Evolutionary conservation across 306 rosid genomes (phyloP).

Genomic region (Ormosia emarginata): DNA sequence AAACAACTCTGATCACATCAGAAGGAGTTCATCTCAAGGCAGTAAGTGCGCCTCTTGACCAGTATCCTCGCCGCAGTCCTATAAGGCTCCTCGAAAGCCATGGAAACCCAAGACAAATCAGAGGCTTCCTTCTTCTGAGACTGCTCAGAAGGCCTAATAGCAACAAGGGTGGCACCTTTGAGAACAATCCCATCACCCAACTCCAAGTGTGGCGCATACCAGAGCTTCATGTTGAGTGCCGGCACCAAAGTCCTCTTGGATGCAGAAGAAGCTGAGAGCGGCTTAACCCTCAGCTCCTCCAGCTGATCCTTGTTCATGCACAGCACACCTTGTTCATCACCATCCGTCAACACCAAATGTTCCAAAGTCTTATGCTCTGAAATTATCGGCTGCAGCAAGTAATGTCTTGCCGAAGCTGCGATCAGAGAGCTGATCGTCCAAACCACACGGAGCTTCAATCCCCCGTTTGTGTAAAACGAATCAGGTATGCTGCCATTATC

Average conservation of each 20-base stretch:
- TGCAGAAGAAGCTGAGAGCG: conserved; percentile 84
- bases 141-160: conserved; percentile 79
- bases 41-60: conserved; percentile 90
- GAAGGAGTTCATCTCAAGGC: conserved; percentile 98
- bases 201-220: conserved; percentile 89
- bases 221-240: conserved; percentile 88
- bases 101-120: conserved; percentile 85
- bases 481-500: conserved; percentile 94
- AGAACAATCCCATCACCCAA: conserved; percentile 71
- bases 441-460: conserved; percentile 76
- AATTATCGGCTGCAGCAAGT: conserved; percentile 81
- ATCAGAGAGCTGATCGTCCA: conserved; percentile 96
- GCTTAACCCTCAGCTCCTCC: conserved; percentile 96
- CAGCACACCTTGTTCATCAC: conserved; percentile 83
- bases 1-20: conserved; percentile 29
- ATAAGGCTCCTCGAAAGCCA: conserved; percentile 87
- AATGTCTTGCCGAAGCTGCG: conserved; percentile 93
- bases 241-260: conserved; percentile 96
- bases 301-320: conserved; percentile 87
- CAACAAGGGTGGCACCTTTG: conserved; percentile 96
- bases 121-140: conserved; percentile 65
- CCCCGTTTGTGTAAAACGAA: conserved; percentile 89
- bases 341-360: conserved; percentile 77
- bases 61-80: conserved; percentile 82
- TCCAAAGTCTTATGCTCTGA: conserved; percentile 77